A percentile compares a stretch with the other conserved stretches of the same genome.
Evolutionary conservation across 768 basidiomycete species (phyloP).

Genomic region (Chalciporus chontae): DNA sequence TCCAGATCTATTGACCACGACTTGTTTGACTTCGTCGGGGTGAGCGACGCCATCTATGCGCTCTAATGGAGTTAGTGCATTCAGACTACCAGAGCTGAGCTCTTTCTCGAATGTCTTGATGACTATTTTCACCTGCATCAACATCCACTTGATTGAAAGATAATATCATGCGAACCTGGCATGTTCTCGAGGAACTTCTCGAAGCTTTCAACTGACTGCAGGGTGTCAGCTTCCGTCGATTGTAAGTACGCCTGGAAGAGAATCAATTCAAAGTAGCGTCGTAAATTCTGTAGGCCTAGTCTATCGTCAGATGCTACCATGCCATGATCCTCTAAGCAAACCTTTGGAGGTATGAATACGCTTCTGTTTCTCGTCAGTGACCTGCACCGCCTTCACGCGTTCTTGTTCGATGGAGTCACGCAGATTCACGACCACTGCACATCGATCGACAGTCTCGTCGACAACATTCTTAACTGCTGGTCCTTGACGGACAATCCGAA

Average conservation of each 20-base stretch:
- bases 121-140: slow-evolving; percentile 42
- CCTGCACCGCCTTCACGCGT: slow-evolving; percentile 72
- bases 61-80: slow-evolving; percentile 79
- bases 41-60: slow-evolving; percentile 72
- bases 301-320: slow-evolving; percentile 5
- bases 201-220: slow-evolving; percentile 69
- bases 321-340: slow-evolving; percentile 22
- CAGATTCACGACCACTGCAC: slow-evolving; percentile 77
- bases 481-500: slow-evolving; percentile 85
- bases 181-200: slow-evolving; percentile 79
- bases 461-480: slow-evolving; percentile 81
- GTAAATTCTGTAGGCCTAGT: slow-evolving; percentile 72
- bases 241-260: slow-evolving; percentile 90
- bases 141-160: no score
- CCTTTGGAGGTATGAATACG: slow-evolving; percentile 69
- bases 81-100: slow-evolving; percentile 69
- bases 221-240: slow-evolving; percentile 76
- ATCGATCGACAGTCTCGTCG: slow-evolving; percentile 86
- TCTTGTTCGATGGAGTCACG: slow-evolving; percentile 86
- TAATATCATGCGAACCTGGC: slow-evolving; percentile 60
- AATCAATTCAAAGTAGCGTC: slow-evolving; percentile 81
- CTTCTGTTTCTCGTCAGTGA: slow-evolving; percentile 68
- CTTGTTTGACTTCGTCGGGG: slow-evolving; percentile 86
- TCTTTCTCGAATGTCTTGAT: slow-evolving; percentile 96
- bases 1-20: slow-evolving; percentile 83